phyloP scores from a whole-genome alignment of 108 stramenopile species.

The Phaeodactylum tricornutum region DNA sequence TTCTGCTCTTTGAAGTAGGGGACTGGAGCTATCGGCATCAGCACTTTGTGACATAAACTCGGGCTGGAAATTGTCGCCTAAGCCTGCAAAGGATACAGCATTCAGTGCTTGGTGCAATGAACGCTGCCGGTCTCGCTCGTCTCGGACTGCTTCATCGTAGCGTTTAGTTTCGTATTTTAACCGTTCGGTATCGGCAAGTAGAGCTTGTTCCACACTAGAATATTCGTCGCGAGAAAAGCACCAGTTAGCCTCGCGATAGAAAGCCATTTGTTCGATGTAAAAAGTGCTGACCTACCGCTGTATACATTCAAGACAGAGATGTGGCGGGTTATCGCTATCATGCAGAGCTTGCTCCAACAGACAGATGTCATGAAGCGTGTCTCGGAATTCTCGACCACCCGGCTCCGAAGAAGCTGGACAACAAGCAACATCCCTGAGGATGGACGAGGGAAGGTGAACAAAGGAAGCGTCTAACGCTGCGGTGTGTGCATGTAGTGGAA shows the following conservation, averaged over 20 bases:
- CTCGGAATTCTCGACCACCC: not conserved
- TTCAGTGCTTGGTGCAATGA: conserved; percentile 11
- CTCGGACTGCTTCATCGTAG: conserved; percentile 18
- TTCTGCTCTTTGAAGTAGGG: conserved; percentile 2
- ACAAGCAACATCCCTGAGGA: not conserved
- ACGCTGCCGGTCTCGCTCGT: conserved; percentile 7
- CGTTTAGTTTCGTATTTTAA: conserved; percentile 21
- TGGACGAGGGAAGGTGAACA: conserved; percentile 4
- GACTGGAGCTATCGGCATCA: too few species aligned
- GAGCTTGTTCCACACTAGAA: conserved; percentile 25
- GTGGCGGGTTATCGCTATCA: not conserved
- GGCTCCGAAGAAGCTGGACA: not conserved
- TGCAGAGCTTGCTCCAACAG: not conserved
- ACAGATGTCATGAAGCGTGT: not conserved
- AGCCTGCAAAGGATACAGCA: conserved; percentile 1
- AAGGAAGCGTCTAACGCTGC: conserved; percentile 7
- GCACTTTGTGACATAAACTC: too few species aligned
- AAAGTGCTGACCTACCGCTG: not conserved
- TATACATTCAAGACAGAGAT: conserved; percentile 1
- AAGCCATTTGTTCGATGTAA: not conserved
- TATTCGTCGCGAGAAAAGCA: conserved; percentile 19
- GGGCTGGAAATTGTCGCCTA: too few species aligned
- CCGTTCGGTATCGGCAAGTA: conserved; percentile 41
- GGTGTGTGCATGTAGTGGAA: too few species aligned
- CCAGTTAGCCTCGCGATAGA: not conserved